phyloP scores from a whole-genome alignment of 2,329 filamentous ascomycete genomes.

The Aureobasidium subglaciale region DNA sequence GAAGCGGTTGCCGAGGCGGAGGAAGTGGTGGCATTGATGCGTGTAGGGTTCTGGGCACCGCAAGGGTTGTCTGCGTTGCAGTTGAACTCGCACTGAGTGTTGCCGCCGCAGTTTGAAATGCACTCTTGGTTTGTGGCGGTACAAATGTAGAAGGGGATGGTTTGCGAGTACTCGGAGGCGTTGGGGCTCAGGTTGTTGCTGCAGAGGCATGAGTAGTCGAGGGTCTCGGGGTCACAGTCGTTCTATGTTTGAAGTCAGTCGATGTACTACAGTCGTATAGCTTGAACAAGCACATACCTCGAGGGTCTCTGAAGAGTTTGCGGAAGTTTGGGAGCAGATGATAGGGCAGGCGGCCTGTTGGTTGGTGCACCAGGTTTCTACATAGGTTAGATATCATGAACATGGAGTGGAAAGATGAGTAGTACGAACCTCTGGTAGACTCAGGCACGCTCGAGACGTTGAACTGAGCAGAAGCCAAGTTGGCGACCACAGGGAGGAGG shows the following conservation, averaged over 20 bases:
- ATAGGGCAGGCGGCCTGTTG: slow-evolving; percentile 60
- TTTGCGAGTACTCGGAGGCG: slow-evolving; percentile 68
- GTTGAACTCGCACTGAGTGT: slow-evolving; percentile 46
- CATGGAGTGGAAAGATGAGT: no score
- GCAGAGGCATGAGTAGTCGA: slow-evolving; percentile 69
- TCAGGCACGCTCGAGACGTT: slow-evolving; percentile 54
- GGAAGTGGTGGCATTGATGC: slow-evolving; percentile 50
- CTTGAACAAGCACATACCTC: background rate
- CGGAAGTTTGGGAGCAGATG: slow-evolving; percentile 61
- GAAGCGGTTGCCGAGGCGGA: slow-evolving; percentile 38
- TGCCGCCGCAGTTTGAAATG: slow-evolving; percentile 48
- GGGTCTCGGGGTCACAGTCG: slow-evolving; percentile 58
- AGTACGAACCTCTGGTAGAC: slow-evolving; percentile 44
- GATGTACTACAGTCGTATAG: no score
- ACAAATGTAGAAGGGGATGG: slow-evolving; percentile 72
- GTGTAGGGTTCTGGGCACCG: slow-evolving; percentile 59
- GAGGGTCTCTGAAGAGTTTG: slow-evolving; percentile 37
- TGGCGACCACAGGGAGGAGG: slow-evolving; percentile 45
- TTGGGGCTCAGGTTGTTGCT: slow-evolving; percentile 60
- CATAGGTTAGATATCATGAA: slow-evolving; percentile 20
- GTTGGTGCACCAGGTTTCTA: slow-evolving; percentile 58
- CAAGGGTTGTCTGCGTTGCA: slow-evolving; percentile 65
- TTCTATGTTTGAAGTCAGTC: slow-evolving; percentile 40
- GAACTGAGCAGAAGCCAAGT: slow-evolving; percentile 49
- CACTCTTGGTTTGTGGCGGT: slow-evolving; percentile 64